Conservation (phyloP, 768 basidiomycete species). For the Pleurotus eryngii region DNA sequence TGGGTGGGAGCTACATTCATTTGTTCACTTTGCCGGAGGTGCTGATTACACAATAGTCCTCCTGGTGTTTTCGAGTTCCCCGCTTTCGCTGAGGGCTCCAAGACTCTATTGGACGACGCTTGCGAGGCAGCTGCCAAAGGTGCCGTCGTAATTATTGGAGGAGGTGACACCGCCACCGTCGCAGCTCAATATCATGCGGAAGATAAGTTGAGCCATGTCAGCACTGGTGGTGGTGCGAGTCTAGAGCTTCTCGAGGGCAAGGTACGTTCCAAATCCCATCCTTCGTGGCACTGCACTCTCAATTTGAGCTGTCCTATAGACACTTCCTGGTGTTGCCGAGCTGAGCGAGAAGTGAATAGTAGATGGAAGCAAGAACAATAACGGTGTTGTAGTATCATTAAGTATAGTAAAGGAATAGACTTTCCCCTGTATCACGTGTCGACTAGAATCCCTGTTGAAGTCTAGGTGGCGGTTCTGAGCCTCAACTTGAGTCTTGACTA, state of each 20-base stretch:
- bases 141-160: constrained; percentile 91
- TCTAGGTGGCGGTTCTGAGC: no score
- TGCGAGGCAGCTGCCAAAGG: constrained; percentile 86
- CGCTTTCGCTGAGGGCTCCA: constrained; percentile 83
- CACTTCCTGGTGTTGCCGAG: constrained; percentile 87
- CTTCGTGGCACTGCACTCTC: background rate
- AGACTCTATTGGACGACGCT: constrained; percentile 77
- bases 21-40: background rate
- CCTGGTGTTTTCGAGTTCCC: constrained; percentile 98
- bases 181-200: constrained; percentile 85
- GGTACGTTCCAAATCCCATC: constrained; percentile 39
- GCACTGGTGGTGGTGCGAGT: constrained; percentile 91
- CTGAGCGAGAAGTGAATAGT: constrained; percentile 71
- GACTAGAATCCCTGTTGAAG: background rate
- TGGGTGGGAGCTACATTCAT: constrained; percentile 46
- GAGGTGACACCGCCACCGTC: constrained; percentile 95
- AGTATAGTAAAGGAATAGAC: background rate
- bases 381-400: background rate
- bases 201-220: constrained; percentile 91
- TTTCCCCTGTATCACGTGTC: background rate
- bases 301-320: constrained; percentile 38
- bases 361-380: constrained; percentile 6
- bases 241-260: constrained; percentile 98
- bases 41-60: constrained; percentile 51
- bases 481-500: no score